A percentile compares a stretch with the other conserved stretches of the same genome.
Evolutionary conservation across 2,329 filamentous ascomycete species (phyloP).

Genomic region (Phialophora chinensis): DNA sequence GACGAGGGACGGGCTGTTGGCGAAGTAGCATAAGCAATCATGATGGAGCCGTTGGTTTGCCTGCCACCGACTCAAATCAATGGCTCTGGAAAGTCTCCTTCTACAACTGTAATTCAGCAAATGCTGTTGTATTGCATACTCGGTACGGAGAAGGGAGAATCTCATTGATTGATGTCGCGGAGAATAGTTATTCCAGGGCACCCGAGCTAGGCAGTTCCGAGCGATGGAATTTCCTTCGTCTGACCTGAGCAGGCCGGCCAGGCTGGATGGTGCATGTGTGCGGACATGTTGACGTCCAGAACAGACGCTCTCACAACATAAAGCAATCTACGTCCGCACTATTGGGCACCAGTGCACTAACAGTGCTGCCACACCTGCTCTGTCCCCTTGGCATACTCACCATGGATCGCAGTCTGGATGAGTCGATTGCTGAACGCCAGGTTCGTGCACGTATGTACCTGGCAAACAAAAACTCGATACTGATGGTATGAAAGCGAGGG

Average conservation of each 20-base stretch:
- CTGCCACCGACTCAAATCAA: background rate
- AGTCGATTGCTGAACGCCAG: slow-evolving; percentile 67
- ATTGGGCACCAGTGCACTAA: background rate
- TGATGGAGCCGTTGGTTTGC: background rate
- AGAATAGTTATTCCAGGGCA: background rate
- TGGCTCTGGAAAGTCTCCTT: background rate
- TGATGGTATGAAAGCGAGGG: slow-evolving; percentile 20
- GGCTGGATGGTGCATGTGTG: background rate
- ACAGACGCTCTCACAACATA: background rate
- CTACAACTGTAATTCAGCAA: background rate
- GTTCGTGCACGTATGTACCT: slow-evolving; percentile 51
- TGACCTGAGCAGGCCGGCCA: background rate
- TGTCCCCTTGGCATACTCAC: slow-evolving; percentile 1
- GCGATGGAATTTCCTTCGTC: background rate
- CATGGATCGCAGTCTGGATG: slow-evolving; percentile 70
- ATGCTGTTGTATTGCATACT: too few relatives aligned
- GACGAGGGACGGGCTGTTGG: background rate
- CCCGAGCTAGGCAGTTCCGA: background rate
- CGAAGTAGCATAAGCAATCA: background rate
- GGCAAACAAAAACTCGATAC: slow-evolving; percentile 4
- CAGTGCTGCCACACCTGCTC: background rate
- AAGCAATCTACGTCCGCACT: background rate
- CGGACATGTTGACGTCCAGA: background rate
- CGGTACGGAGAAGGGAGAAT: too few relatives aligned
- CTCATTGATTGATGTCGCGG: background rate